Conservation (phyloP, 2,329 filamentous ascomycete species). For the Aspergillus sp. region DNA sequence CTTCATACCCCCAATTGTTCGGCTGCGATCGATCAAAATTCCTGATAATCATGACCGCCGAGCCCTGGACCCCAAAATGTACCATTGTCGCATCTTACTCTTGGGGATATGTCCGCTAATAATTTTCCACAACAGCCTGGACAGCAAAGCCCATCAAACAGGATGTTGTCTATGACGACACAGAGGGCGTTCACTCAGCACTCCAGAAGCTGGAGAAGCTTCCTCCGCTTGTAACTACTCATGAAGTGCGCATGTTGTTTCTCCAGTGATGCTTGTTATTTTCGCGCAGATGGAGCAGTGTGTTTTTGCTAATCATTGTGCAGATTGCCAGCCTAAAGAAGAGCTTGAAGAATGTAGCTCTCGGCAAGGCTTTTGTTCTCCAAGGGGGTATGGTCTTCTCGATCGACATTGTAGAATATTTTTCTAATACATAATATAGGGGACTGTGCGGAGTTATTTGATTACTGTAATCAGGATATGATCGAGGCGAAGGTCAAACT, state of each 20-base stretch:
- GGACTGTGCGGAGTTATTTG: slow-evolving; percentile 95
- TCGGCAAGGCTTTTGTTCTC: slow-evolving; percentile 87
- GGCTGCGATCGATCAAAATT: neutral
- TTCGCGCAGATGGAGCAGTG: neutral
- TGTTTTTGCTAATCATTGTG: slow-evolving; percentile 5
- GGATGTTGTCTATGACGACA: slow-evolving; percentile 43
- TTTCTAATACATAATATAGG: slow-evolving; percentile 25
- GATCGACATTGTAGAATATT: neutral
- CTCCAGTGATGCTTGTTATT: neutral
- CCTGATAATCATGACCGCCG: neutral
- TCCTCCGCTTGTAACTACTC: slow-evolving; percentile 49
- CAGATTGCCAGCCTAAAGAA: slow-evolving; percentile 74
- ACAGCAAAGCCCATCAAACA: slow-evolving; percentile 26
- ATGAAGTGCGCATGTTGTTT: slow-evolving; percentile 34
- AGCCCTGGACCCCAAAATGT: slow-evolving; percentile 2
- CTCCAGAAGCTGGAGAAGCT: slow-evolving; percentile 44
- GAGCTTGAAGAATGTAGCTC: slow-evolving; percentile 79
- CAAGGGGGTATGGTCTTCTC: slow-evolving; percentile 67
- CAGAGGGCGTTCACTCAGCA: slow-evolving; percentile 38
- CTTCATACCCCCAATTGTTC: neutral
- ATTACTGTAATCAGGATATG: slow-evolving; percentile 85
- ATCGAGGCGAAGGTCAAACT: slow-evolving; percentile 98
- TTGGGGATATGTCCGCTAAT: neutral
- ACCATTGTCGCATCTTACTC: neutral
- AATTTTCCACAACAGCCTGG: slow-evolving; percentile 18